phyloP scores from a whole-genome alignment of 371 early-diverging fungal species.

The Mortierella sp. region DNA sequence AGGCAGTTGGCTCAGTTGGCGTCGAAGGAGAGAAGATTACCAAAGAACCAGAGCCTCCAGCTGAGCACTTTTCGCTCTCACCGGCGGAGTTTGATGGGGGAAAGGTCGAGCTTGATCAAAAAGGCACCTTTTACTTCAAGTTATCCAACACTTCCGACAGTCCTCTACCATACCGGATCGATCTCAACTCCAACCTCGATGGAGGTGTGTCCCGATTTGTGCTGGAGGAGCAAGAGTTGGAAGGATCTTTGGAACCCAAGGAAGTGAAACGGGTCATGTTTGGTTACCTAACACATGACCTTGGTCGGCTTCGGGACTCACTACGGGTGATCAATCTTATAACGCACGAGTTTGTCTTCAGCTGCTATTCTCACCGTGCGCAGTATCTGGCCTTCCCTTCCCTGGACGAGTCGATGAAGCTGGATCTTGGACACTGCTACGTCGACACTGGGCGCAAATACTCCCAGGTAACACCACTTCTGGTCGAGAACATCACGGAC shows the following conservation, averaged over 20 bases:
- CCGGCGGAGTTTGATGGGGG: constrained; percentile 72
- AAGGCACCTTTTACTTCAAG: constrained; percentile 70
- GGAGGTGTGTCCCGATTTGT: constrained; percentile 27
- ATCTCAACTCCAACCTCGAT: constrained; percentile 35
- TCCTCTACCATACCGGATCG: constrained; percentile 60
- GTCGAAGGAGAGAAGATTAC: not conserved
- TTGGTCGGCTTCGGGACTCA: constrained; percentile 71
- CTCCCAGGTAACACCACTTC: constrained; percentile 80
- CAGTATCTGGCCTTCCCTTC: constrained; percentile 79
- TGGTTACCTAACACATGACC: constrained; percentile 61
- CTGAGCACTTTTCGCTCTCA: constrained; percentile 62
- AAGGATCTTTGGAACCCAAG: constrained; percentile 60
- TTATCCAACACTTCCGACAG: constrained; percentile 65
- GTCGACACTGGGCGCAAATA: constrained; percentile 84
- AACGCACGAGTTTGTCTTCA: constrained; percentile 68
- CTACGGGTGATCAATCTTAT: constrained; percentile 63
- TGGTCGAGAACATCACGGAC: constrained; percentile 79
- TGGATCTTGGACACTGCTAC: constrained; percentile 89
- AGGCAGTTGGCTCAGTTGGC: not conserved
- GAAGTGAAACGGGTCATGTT: constrained; percentile 77
- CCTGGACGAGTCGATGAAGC: constrained; percentile 68
- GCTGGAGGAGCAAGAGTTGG: constrained; percentile 50
- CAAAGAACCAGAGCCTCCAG: constrained; percentile 19
- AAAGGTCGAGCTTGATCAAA: constrained; percentile 69
- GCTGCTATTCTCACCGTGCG: constrained; percentile 69